phyloP scores from a whole-genome alignment of 2,329 filamentous ascomycete genomes.

The Xylariaceae sp. region DNA sequence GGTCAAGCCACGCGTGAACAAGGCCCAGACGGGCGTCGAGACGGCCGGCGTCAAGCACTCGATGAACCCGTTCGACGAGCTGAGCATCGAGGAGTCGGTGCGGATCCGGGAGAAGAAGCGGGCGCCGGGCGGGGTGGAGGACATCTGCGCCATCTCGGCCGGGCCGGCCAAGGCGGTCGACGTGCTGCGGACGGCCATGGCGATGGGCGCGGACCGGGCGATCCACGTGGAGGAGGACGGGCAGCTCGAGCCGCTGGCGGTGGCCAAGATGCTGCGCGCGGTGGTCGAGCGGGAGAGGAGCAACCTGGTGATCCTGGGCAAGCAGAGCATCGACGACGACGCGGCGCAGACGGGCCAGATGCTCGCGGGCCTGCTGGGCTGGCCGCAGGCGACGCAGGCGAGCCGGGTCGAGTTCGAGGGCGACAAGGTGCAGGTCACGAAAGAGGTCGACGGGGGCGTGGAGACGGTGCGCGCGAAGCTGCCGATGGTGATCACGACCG shows the following conservation, averaged over 20 bases:
- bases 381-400: conserved; percentile 93
- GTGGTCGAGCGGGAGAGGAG: conserved; percentile 78
- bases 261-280: conserved; percentile 81
- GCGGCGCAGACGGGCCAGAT: conserved; percentile 95
- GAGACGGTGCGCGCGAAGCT: conserved; percentile 83
- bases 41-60: conserved; percentile 91
- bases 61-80: conserved; percentile 99
- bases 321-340: conserved; percentile 98
- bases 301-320: conserved; percentile 90
- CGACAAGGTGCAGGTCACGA: conserved; percentile 69
- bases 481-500: conserved; percentile 91
- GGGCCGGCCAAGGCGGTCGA: conserved; percentile 85
- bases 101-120: conserved; percentile 84
- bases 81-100: conserved; percentile 93
- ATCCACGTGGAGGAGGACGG: conserved; percentile 82
- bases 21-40: conserved; percentile 78
- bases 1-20: conserved; percentile 67
- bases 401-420: conserved; percentile 72
- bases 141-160: conserved; percentile 85
- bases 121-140: conserved; percentile 69
- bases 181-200: conserved; percentile 91
- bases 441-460: conserved; percentile 91
- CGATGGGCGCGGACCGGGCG: conserved; percentile 91
- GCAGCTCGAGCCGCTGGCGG: conserved; percentile 79
- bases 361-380: conserved; percentile 85